Evolutionary conservation across 768 basidiomycete species (phyloP).

Genomic region (Leccinum imitatum): DNA sequence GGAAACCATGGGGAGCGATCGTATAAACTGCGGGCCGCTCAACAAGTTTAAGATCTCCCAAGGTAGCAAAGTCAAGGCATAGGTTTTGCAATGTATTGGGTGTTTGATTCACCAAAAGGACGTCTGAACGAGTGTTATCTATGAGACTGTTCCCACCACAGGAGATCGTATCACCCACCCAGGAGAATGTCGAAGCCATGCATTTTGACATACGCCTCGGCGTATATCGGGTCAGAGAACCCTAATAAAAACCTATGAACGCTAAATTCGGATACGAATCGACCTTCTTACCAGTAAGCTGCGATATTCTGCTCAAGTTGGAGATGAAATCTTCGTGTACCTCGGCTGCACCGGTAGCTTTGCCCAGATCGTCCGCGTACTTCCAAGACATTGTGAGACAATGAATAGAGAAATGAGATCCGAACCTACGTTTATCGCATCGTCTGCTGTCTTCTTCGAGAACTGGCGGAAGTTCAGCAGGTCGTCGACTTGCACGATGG

Average conservation of each 20-base stretch:
- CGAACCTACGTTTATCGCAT: slow-evolving; percentile 65
- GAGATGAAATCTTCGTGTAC: slow-evolving; percentile 92
- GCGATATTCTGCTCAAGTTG: slow-evolving; percentile 88
- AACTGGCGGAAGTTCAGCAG: slow-evolving; percentile 91
- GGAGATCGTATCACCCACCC: slow-evolving; percentile 43
- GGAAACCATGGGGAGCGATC: slow-evolving; percentile 94
- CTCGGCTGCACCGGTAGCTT: slow-evolving; percentile 85
- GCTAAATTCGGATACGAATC: background rate
- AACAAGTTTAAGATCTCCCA: slow-evolving; percentile 95
- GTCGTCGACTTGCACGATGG: slow-evolving; percentile 90
- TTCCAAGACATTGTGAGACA: slow-evolving; percentile 31
- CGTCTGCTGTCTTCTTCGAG: slow-evolving; percentile 85
- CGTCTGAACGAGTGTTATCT: slow-evolving; percentile 50
- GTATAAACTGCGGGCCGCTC: slow-evolving; percentile 95
- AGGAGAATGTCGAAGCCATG: slow-evolving; percentile 96
- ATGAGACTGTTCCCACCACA: background rate
- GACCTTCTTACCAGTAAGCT: slow-evolving; percentile 73
- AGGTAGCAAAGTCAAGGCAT: slow-evolving; percentile 94
- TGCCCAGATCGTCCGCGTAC: slow-evolving; percentile 87
- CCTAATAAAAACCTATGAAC: slow-evolving; percentile 42
- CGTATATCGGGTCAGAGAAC: slow-evolving; percentile 98
- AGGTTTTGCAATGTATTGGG: slow-evolving; percentile 93
- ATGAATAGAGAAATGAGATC: background rate
- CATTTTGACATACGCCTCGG: slow-evolving; percentile 96
- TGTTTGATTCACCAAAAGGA: slow-evolving; percentile 96